These are phyloP conservation scores for Cadophora malorum DNA, from an alignment of 2,329 filamentous ascomycete species.

Conservation along the genomic window DNA sequence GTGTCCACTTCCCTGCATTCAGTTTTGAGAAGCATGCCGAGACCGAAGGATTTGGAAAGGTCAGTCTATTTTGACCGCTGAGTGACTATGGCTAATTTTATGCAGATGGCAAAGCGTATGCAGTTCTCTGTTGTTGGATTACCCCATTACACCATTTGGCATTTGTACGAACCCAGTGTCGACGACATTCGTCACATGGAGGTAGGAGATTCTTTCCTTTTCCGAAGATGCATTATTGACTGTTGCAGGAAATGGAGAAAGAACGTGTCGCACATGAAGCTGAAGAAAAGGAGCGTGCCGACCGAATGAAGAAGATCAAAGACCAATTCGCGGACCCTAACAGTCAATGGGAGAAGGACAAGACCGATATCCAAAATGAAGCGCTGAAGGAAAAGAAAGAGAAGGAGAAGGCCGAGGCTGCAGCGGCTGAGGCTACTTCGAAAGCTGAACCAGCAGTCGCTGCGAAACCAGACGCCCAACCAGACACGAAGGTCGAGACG, in stretches of 20 bases:
- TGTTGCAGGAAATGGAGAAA: constrained; percentile 82
- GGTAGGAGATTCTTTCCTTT: constrained; percentile 50
- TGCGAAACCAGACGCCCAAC: constrained; percentile 20
- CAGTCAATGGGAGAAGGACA: constrained; percentile 89
- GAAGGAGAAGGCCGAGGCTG: constrained; percentile 46
- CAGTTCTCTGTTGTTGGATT: constrained; percentile 92
- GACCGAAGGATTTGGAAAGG: constrained; percentile 98
- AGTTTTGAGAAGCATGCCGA: constrained; percentile 99
- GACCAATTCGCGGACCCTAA: constrained; percentile 79
- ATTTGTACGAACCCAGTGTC: constrained; percentile 98
- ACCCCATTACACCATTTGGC: constrained; percentile 98
- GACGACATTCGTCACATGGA: constrained; percentile 98
- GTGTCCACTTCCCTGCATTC: constrained; percentile 97
- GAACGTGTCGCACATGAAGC: constrained; percentile 81
- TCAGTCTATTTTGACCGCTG: constrained; percentile 49
- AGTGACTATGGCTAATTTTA: constrained; percentile 24
- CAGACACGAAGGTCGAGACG: constrained; percentile 25
- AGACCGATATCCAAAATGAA: constrained; percentile 75
- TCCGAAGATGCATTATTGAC: constrained; percentile 30
- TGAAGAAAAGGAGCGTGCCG: constrained; percentile 77
- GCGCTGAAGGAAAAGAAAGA: constrained; percentile 65
- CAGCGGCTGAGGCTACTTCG: constrained; percentile 23
- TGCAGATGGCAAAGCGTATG: constrained; percentile 96
- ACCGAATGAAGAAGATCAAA: constrained; percentile 78
- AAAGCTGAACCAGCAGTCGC: constrained; percentile 13